These are phyloP conservation scores for Pseudocercospora musae DNA, from an alignment of 2,329 filamentous ascomycete species.

Conservation along the genomic window DNA sequence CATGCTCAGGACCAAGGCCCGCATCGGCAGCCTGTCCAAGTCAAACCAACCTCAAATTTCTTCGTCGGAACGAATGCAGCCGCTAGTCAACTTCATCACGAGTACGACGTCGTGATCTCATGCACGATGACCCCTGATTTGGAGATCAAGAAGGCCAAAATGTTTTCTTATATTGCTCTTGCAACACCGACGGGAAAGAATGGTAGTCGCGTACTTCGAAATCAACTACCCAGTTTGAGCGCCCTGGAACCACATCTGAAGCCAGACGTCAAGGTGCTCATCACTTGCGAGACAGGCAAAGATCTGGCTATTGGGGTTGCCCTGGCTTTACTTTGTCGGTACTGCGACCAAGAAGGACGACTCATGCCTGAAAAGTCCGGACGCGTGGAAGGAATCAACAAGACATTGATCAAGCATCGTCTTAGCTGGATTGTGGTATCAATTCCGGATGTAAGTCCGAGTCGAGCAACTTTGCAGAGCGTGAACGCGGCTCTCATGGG, in stretches of 20 bases:
- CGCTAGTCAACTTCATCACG: conserved; percentile 38
- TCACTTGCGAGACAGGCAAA: conserved; percentile 73
- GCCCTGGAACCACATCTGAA: conserved; percentile 2
- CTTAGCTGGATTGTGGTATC: conserved; percentile 79
- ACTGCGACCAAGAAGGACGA: conserved; percentile 62
- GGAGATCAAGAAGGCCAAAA: conserved; percentile 32
- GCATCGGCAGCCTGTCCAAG: conserved; percentile 34
- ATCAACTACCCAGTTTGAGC: conserved; percentile 60
- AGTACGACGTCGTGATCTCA: conserved; percentile 40
- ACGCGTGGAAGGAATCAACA: conserved; percentile 50
- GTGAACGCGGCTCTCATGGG: conserved; percentile 86
- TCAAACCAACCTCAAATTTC: conserved; percentile 42
- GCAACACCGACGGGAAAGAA: conserved; percentile 69
- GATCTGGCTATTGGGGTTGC: conserved; percentile 77
- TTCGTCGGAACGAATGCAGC: conserved; percentile 41
- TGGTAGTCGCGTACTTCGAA: conserved; percentile 78
- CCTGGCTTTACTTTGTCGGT: conserved; percentile 71
- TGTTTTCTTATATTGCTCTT: conserved; percentile 53
- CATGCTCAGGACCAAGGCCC: conserved; percentile 12
- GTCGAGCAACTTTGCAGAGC: conserved; percentile 79
- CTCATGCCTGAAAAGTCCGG: neutral
- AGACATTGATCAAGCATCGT: conserved; percentile 70
- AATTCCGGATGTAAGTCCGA: conserved; percentile 78
- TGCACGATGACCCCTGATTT: conserved; percentile 45
- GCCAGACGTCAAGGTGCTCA: conserved; percentile 39